Evolutionary conservation across 768 basidiomycete species (phyloP), one percentile per base, ranked within the genome.

Genomic region (Xerocomus spinulosus): DNA sequence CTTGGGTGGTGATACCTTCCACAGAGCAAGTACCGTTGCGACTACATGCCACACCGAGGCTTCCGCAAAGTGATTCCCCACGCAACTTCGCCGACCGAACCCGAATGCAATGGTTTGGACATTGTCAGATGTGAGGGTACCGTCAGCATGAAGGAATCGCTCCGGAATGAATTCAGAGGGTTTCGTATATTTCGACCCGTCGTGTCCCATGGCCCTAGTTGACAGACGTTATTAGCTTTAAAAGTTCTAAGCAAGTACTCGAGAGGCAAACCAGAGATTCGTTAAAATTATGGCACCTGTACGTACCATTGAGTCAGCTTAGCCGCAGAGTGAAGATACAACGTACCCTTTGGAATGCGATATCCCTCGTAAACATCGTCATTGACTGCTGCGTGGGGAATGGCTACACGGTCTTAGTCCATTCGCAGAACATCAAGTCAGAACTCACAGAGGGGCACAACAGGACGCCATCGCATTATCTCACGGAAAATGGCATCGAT

Each of bases 401-500:
- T 6, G 4, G 47, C 57, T 62, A 24, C 18, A 24, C 20, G 14
- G 1, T 3, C 37, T 38, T 15, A 15, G 21, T 24, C 10, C 13
- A 7, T n/a, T 24, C n/a, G 23, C 14, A 15, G n/a, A 38, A 12
- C 14, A 24, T 5, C 37, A 14, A 8, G 37, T 15, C 37, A 38
- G 12, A 14, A 38, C 37, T 38, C 7, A 38, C 37, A 21, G 13
- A 38, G 37, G 23, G 37, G 37, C 3, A 5, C 23, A 15, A 15
- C 13, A 8, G 37, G 37, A 24, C 13, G 25, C 59, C 59, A 52
- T 38, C 59, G 51, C 25, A 57, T 35, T 3, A 48, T 52, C 53
- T 74, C 73, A 43, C 68, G 67, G n/a, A 67, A 60, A 9, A 72
- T 64, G 4, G 70, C 68, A 4, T 57, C 60, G 6, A 71, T 61